These are phyloP conservation scores for Neurospora sp. DNA, from an alignment of 495 filamentous ascomycete species.

Conservation along the genomic window DNA sequence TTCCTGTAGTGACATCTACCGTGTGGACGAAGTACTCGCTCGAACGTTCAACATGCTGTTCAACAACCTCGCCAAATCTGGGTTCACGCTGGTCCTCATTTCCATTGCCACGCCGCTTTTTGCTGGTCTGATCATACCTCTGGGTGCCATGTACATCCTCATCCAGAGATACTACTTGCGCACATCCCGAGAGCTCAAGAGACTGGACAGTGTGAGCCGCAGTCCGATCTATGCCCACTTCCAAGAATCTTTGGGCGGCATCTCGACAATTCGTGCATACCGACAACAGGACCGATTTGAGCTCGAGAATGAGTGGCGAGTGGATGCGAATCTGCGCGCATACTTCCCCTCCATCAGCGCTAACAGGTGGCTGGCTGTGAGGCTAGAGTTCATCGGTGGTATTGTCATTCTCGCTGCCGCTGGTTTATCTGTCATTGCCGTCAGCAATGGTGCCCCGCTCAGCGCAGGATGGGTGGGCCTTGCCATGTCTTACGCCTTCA, in stretches of 20 bases:
- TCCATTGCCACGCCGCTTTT: slow-evolving; percentile 72
- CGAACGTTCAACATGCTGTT: slow-evolving; percentile 92
- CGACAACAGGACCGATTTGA: slow-evolving; percentile 78
- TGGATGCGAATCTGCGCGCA: slow-evolving; percentile 89
- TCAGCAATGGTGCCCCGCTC: slow-evolving; percentile 56
- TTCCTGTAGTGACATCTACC: slow-evolving; percentile 71
- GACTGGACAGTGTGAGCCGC: slow-evolving; percentile 86
- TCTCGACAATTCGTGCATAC: slow-evolving; percentile 97
- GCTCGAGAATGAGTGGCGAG: slow-evolving; percentile 93
- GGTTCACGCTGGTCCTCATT: slow-evolving; percentile 83
- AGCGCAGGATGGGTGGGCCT: slow-evolving; percentile 80
- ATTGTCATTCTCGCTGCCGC: slow-evolving; percentile 86
- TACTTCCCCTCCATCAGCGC: slow-evolving; percentile 96
- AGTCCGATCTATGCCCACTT: slow-evolving; percentile 98
- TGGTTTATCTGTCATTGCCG: slow-evolving; percentile 70
- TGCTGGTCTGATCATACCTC: slow-evolving; percentile 66
- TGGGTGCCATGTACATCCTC: slow-evolving; percentile 74
- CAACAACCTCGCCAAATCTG: slow-evolving; percentile 71
- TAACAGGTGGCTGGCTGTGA: slow-evolving; percentile 92
- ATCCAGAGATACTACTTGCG: slow-evolving; percentile 96
- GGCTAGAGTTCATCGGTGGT: slow-evolving; percentile 93
- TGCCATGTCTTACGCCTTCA: slow-evolving; percentile 91
- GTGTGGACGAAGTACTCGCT: slow-evolving; percentile 89
- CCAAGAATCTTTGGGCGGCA: slow-evolving; percentile 90
- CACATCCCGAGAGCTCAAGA: slow-evolving; percentile 91